Percentiles rank a stretch among this genome's conserved stretches.
Conservation (phyloP, 106 monocot genomes). For the Platanthera zijinensis region DNA sequence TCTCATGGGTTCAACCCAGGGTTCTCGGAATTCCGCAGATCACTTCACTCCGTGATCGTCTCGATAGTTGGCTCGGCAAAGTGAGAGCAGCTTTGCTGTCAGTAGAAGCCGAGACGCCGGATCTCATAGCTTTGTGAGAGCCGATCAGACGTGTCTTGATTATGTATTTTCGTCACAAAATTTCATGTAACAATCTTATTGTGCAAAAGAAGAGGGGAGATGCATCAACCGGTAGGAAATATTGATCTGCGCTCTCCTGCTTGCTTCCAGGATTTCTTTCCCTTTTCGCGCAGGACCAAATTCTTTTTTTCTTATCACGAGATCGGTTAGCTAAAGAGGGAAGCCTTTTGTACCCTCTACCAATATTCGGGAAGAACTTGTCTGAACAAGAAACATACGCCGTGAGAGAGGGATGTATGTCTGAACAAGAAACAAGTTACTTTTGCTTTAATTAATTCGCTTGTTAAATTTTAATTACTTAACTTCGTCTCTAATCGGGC, state of each 20-base stretch:
- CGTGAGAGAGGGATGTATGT: not conserved
- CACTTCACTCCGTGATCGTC: conserved; percentile 62
- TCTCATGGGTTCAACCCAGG: conserved; percentile 96
- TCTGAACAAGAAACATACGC: not conserved
- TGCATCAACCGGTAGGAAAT: not conserved
- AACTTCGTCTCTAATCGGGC: no score
- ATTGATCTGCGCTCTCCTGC: not conserved
- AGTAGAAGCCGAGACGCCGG: conserved; percentile 87
- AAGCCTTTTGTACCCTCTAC: not conserved
- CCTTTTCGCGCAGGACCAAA: not conserved
- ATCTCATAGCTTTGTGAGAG: conserved; percentile 57
- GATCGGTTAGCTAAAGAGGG: not conserved
- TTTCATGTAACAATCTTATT: not conserved
- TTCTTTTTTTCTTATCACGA: not conserved
- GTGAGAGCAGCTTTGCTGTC: conserved; percentile 67
- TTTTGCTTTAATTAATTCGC: no score
- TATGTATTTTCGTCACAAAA: not conserved
- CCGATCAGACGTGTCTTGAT: not conserved
- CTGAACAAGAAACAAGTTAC: no score
- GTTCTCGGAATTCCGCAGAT: conserved; percentile 82
- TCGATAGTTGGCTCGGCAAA: conserved; percentile 76
- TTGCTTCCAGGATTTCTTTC: not conserved
- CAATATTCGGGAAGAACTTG: not conserved
- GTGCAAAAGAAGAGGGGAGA: not conserved
- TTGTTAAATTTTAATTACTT: no score